Evolutionary conservation across 2,329 filamentous ascomycete species (phyloP), one percentile per base, ranked within the genome.

Genomic region (Cadophora sp.): DNA sequence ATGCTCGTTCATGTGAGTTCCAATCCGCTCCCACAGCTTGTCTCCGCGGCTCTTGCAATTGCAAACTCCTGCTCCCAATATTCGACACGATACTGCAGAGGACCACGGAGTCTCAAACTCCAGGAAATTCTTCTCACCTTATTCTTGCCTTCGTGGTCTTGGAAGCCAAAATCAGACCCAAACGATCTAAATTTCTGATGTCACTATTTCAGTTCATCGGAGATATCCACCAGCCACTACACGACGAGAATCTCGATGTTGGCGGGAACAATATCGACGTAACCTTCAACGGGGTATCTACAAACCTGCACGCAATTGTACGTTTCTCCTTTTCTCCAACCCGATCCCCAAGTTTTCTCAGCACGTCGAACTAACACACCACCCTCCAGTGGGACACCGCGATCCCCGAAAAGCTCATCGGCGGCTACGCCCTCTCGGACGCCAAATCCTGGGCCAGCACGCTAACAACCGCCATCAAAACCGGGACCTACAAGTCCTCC

Each of bases 241-340:
- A 91, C 76, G 86, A 86, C 65, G 89, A 91, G 78, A 83, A 90
- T 65, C 85, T 89, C 11, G 82, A 83, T 1, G 80, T 85, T 45
- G 91, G 91, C 62, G 91, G 91, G 0, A 93, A 93, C 72, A 84
- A 84, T 18, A 90, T 93, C 70, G 76, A 82, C 14, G 90, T 93
- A 2, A 81, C 80, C 9, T 93, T 88, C 78, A 82, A 88, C 30
- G 84, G 83, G 2, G 77, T 80, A 18, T 81, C 84, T 66, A 74
- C 71, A 7, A 93, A 93, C 74, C 81, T 93, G 59, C 91, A 93
- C 74, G 83, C 89, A 65, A 85, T 91, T 18, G 91, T 74, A 66
- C 27, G 72, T 68, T 5, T 6, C 27, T 30, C 27, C 3, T 30
- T 30, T 30, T 30, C 27, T 30, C 18, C 47, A 36, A 64, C 62